Percentiles rank a stretch among this genome's conserved stretches.
phyloP scores from a whole-genome alignment of 257 asterid species.

The Solanum gandarillasii region DNA sequence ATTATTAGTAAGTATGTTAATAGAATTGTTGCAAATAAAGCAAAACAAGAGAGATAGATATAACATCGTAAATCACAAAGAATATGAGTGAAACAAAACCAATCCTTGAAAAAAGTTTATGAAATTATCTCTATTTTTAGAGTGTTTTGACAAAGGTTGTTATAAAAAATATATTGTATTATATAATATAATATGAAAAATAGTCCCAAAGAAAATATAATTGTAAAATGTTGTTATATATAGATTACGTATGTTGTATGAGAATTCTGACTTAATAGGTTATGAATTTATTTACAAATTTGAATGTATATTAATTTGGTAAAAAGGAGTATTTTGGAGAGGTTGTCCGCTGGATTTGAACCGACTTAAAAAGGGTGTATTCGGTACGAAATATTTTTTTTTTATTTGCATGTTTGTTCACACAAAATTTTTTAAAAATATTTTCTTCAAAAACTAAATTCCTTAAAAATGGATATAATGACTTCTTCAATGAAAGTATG shows the following conservation, averaged over 20 bases:
- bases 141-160: background rate
- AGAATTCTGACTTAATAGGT: background rate
- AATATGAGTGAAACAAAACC: background rate
- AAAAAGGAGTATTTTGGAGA: constrained; percentile 33
- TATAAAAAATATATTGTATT: background rate
- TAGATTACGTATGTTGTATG: background rate
- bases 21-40: background rate
- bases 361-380: background rate
- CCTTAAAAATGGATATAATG: too few species aligned
- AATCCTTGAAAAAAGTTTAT: too few species aligned
- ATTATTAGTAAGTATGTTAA: background rate
- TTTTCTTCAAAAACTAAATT: too few species aligned
- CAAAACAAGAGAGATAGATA: background rate
- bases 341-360: constrained; percentile 17
- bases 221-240: background rate
- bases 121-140: too few species aligned
- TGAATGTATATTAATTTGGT: background rate
- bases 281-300: background rate
- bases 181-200: background rate
- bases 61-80: background rate
- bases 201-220: too few species aligned
- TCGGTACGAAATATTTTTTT: too few species aligned
- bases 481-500: too few species aligned
- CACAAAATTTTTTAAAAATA: too few species aligned
- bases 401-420: too few species aligned